phyloP scores from a whole-genome alignment of 148 eudicot species.

The Rhododendron ovatum region DNA sequence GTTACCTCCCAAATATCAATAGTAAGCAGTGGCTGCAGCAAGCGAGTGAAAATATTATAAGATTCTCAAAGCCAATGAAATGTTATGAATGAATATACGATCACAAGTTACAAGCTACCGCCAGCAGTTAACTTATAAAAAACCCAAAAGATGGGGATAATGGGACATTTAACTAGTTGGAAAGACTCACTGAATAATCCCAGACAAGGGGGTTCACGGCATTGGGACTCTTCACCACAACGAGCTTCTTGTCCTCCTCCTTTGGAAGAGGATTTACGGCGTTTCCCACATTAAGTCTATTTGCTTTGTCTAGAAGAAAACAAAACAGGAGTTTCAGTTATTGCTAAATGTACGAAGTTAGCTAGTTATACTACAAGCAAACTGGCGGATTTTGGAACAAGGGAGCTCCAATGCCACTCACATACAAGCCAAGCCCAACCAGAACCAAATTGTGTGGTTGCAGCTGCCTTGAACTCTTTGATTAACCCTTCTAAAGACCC shows the following conservation, averaged over 20 bases:
- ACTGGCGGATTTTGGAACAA: neutral
- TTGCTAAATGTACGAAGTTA: neutral
- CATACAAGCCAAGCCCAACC: constrained; percentile 99
- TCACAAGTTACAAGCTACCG: neutral
- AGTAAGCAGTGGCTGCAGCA: constrained; percentile 87
- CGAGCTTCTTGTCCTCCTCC: constrained; percentile 88
- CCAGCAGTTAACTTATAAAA: neutral
- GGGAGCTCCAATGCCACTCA: constrained; percentile 31
- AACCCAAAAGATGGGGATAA: neutral
- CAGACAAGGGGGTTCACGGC: constrained; percentile 93
- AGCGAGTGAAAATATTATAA: constrained; percentile 12
- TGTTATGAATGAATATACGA: neutral
- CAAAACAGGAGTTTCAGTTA: neutral
- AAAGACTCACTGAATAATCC: constrained; percentile 70
- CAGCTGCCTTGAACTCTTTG: constrained; percentile 74
- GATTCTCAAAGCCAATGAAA: neutral
- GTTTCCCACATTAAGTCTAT: constrained; percentile 61
- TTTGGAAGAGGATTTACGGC: constrained; percentile 73
- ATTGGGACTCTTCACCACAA: constrained; percentile 85
- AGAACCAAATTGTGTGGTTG: constrained; percentile 93
- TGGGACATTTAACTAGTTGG: neutral
- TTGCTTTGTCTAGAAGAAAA: constrained; percentile 57
- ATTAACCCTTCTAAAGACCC: constrained; percentile 80
- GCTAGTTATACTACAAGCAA: neutral
- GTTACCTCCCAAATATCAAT: constrained; percentile 95